Percentiles rank a stretch among this genome's conserved stretches.
phyloP scores from a whole-genome alignment of 768 basidiomycete genomes.

The Gloeopeniophorella convolvens region DNA sequence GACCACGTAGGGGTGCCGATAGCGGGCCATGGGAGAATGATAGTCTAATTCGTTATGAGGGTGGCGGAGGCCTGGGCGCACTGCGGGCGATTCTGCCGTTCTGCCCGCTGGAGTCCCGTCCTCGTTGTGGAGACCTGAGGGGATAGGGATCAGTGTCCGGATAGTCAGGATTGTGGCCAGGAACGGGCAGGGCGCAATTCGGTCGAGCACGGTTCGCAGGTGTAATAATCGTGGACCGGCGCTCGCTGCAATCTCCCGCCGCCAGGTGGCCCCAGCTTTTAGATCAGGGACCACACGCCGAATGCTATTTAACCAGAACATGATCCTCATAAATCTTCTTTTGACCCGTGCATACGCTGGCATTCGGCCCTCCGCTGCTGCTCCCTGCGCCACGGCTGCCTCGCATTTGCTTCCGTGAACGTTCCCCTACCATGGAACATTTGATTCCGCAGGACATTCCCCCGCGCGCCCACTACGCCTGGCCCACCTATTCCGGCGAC shows the following conservation, averaged over 20 bases:
- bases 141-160: not conserved
- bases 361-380: too few relatives aligned
- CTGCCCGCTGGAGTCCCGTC: too few relatives aligned
- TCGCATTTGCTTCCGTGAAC: not conserved
- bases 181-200: slow-evolving; percentile 5
- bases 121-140: too few relatives aligned
- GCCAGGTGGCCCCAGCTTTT: not conserved
- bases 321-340: not conserved
- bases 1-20: too few relatives aligned
- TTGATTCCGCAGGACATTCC: not conserved
- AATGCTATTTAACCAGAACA: slow-evolving; percentile 10
- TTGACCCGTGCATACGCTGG: not conserved
- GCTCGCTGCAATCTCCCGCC: not conserved
- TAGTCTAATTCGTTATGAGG: not conserved
- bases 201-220: not conserved
- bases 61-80: too few relatives aligned
- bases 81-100: too few relatives aligned
- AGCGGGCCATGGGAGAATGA: too few relatives aligned
- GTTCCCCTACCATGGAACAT: too few relatives aligned
- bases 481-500: not conserved
- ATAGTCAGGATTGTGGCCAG: not conserved
- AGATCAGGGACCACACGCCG: slow-evolving; percentile 13
- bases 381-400: not conserved
- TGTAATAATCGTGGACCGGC: not conserved
- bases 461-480: not conserved